A percentile compares a stretch with the other conserved stretches of the same genome.
These are phyloP conservation scores for Cyathus striatus DNA, from an alignment of 768 basidiomycete genomes.

Conservation along the genomic window DNA sequence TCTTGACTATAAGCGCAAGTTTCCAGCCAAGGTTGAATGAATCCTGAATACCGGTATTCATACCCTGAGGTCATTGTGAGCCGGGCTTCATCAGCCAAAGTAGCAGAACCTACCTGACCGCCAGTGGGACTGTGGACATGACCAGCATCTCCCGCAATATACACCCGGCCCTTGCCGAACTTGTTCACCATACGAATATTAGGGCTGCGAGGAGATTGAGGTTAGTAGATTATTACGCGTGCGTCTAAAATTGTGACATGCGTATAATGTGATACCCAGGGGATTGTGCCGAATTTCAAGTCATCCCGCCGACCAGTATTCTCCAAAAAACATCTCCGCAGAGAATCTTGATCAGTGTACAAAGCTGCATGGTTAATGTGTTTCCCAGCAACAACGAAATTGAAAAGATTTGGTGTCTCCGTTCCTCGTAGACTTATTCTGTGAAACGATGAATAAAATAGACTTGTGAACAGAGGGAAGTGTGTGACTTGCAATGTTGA, in stretches of 20 bases:
- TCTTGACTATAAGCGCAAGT: conserved; percentile 20
- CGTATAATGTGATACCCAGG: conserved; percentile 23
- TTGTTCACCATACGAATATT: conserved; percentile 13
- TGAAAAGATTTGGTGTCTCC: conserved; percentile 22
- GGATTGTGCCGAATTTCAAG: conserved; percentile 18
- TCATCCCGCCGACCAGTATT: conserved; percentile 14
- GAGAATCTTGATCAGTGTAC: conserved; percentile 7
- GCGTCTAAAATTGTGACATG: conserved; percentile 3
- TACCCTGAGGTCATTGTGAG: conserved; percentile 13
- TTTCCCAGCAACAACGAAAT: conserved; percentile 20
- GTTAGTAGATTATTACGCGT: conserved; percentile 2
- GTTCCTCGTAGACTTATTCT: conserved; percentile 27
- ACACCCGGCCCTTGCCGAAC: conserved; percentile 8
- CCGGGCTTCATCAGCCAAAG: neutral
- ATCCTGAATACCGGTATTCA: conserved; percentile 26
- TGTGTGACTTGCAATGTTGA: conserved; percentile 22
- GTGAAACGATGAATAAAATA: neutral
- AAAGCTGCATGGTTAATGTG: conserved; percentile 14
- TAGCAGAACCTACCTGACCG: conserved; percentile 15
- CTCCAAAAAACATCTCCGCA: conserved; percentile 14
- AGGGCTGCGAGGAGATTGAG: conserved; percentile 4
- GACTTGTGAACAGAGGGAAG: neutral
- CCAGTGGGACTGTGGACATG: conserved; percentile 28
- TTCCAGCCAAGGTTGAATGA: conserved; percentile 29
- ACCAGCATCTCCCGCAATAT: conserved; percentile 21